Percentiles rank a stretch among this genome's conserved stretches.
Conservation (phyloP, 345 rosid species). For the Lepidium africanum region DNA sequence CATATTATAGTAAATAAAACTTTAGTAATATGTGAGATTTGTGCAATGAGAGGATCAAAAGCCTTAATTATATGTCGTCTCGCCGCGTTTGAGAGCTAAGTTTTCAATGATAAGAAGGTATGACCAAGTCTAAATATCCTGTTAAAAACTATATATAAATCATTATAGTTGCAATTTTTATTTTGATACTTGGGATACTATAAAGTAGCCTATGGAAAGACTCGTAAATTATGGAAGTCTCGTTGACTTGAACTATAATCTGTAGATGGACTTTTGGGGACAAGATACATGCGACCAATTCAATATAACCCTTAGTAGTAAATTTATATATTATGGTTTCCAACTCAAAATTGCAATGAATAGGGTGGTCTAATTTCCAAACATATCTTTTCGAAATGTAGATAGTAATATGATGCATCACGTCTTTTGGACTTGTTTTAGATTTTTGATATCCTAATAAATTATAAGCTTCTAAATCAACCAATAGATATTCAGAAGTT, state of each 20-base stretch:
- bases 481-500: too few species aligned
- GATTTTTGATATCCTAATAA: too few species aligned
- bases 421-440: too few species aligned
- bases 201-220: not conserved
- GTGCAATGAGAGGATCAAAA: not conserved
- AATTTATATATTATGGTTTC: too few species aligned
- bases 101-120: not conserved
- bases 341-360: too few species aligned
- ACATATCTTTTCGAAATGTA: too few species aligned
- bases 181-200: not conserved
- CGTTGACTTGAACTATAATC: not conserved
- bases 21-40: not conserved
- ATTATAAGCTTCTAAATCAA: too few species aligned
- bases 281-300: not conserved
- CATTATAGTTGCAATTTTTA: not conserved
- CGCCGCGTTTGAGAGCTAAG: not conserved
- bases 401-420: too few species aligned
- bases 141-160: not conserved
- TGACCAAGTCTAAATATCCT: not conserved
- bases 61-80: not conserved
- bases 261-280: not conserved
- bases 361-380: too few species aligned
- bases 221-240: not conserved
- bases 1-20: too few species aligned
- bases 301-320: not conserved